A percentile compares a stretch with the other conserved stretches of the same genome.
Evolutionary conservation across 441 rosid species (phyloP).

Genomic region (Biscutella laevigata): DNA sequence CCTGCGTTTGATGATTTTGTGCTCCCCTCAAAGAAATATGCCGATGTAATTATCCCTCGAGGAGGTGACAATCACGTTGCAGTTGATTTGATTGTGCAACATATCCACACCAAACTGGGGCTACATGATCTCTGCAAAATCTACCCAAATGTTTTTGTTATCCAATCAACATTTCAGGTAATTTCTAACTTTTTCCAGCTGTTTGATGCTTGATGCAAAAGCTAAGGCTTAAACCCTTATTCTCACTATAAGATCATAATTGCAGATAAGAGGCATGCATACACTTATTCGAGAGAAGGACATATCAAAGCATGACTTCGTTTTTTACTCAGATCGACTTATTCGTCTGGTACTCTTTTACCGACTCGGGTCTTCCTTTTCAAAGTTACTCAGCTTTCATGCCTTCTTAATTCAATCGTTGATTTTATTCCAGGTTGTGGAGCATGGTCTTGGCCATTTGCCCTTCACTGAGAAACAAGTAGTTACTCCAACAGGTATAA

Average conservation of each 20-base stretch:
- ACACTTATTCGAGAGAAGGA: conserved; percentile 86
- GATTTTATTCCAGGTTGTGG: conserved; percentile 66
- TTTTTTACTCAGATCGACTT: conserved; percentile 90
- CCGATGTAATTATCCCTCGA: conserved; percentile 90
- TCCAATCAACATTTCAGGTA: conserved; percentile 95
- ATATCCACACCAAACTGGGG: conserved; percentile 90
- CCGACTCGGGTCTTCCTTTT: conserved; percentile 1
- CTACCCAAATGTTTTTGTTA: conserved; percentile 71
- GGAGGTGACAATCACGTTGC: conserved; percentile 99
- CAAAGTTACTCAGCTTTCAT: background rate
- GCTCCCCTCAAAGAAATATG: conserved; percentile 90
- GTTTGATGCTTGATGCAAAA: background rate
- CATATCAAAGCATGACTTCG: conserved; percentile 89
- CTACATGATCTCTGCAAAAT: conserved; percentile 93
- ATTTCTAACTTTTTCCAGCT: background rate
- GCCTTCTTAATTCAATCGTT: conserved; percentile 11
- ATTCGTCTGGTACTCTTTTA: conserved; percentile 66
- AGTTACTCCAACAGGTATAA: conserved; percentile 80
- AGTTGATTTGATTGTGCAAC: conserved; percentile 92
- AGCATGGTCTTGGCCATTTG: conserved; percentile 93
- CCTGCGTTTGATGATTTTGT: conserved; percentile 99
- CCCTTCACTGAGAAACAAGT: conserved; percentile 96
- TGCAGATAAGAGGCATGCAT: conserved; percentile 97
- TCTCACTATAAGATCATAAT: conserved; percentile 22
- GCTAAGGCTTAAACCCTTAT: background rate